These are phyloP conservation scores for Kwoniella bestiolae DNA, from an alignment of 768 basidiomycete genomes.

Conservation along the genomic window DNA sequence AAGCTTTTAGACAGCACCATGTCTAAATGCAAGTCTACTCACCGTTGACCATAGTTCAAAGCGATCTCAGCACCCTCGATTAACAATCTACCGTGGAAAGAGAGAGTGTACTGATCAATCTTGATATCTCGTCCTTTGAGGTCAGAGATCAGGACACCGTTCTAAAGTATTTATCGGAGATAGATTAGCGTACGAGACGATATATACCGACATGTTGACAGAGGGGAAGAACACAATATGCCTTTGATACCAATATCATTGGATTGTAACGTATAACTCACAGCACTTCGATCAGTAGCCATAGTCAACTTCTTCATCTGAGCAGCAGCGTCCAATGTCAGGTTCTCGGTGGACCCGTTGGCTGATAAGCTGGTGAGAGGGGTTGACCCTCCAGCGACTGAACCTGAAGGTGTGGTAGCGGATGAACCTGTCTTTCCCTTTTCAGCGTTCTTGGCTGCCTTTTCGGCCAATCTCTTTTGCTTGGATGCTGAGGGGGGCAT, in stretches of 20 bases:
- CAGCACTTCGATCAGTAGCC: slow-evolving; percentile 80
- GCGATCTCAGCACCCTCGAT: slow-evolving; percentile 60
- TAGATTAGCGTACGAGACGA: background rate
- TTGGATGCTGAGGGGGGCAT: slow-evolving; percentile 59
- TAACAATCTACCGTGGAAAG: slow-evolving; percentile 88
- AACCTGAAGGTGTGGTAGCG: slow-evolving; percentile 68
- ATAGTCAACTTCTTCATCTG: slow-evolving; percentile 85
- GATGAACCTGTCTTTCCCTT: slow-evolving; percentile 58
- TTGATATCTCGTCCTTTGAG: slow-evolving; percentile 93
- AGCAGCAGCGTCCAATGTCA: slow-evolving; percentile 59
- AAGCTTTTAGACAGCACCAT: background rate
- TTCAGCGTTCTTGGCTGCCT: slow-evolving; percentile 65
- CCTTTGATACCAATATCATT: background rate
- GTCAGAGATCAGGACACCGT: slow-evolving; percentile 92
- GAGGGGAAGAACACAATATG: background rate
- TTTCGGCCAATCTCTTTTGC: slow-evolving; percentile 93
- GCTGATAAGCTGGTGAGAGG: slow-evolving; percentile 83
- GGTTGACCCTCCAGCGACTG: slow-evolving; percentile 68
- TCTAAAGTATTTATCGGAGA: slow-evolving; percentile 59
- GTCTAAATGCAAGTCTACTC: slow-evolving; percentile 2
- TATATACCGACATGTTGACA: background rate
- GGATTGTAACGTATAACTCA: slow-evolving; percentile 18
- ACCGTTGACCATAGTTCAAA: slow-evolving; percentile 58
- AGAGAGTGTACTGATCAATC: slow-evolving; percentile 91
- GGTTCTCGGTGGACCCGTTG: slow-evolving; percentile 76